A percentile compares a stretch with the other conserved stretches of the same genome.
phyloP scores from a whole-genome alignment of 768 basidiomycete genomes.

The Kwoniella pini region DNA sequence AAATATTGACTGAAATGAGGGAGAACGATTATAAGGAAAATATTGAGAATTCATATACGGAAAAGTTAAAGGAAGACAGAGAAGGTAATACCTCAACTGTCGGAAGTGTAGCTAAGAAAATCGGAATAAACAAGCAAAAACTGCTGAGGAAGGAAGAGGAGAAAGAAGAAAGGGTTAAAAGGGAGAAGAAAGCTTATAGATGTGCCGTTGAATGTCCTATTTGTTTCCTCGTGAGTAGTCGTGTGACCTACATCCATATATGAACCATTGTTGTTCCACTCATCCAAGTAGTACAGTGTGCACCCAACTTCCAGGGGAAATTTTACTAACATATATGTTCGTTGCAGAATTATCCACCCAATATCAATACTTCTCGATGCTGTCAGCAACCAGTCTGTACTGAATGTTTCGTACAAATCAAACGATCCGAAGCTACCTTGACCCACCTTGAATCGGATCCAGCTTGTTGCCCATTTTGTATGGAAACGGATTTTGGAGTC shows the following conservation, averaged over 20 bases:
- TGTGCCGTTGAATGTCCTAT: conserved; percentile 94
- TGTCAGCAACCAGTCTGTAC: conserved; percentile 99
- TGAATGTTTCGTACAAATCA: conserved; percentile 99
- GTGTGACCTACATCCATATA: no score
- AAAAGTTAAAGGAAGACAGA: conserved; percentile 36
- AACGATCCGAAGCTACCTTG: conserved; percentile 88
- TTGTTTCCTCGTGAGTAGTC: conserved; percentile 82
- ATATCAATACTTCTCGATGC: conserved; percentile 95
- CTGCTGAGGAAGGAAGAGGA: conserved; percentile 28
- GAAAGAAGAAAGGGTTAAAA: conserved; percentile 49
- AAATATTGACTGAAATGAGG: conserved; percentile 37
- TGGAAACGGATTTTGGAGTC: conserved; percentile 94
- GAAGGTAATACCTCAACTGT: not conserved
- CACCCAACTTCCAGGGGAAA: no score
- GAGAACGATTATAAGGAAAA: conserved; percentile 43
- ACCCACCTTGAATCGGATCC: conserved; percentile 96
- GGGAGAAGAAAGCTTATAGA: conserved; percentile 78
- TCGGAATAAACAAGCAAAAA: conserved; percentile 28
- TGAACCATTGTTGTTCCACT: no score
- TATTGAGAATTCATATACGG: conserved; percentile 46
- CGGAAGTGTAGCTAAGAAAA: conserved; percentile 36
- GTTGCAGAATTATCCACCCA: conserved; percentile 87
- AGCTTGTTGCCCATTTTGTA: conserved; percentile 95
- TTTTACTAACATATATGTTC: conserved; percentile 9
- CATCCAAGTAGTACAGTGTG: no score